These are phyloP conservation scores for Ophiostoma himal-ulmi DNA, from an alignment of 2,329 filamentous ascomycete species.

Conservation along the genomic window DNA sequence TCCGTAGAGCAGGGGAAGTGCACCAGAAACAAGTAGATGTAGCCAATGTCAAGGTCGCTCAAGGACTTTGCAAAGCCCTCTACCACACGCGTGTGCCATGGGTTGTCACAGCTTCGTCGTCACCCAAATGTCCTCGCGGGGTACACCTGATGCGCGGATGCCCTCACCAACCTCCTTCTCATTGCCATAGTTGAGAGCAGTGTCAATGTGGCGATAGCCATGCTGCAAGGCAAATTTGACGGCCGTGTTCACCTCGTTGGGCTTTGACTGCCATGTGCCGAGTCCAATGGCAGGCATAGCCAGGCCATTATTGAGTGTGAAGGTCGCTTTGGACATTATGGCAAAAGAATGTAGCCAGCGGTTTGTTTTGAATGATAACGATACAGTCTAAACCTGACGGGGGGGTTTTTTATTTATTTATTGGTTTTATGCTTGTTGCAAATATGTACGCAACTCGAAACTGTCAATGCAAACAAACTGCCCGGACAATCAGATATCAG, in stretches of 20 bases:
- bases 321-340: neutral
- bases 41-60: conserved; percentile 18
- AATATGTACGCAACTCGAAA: neutral
- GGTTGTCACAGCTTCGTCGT: conserved; percentile 26
- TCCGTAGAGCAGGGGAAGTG: conserved; percentile 21
- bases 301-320: neutral
- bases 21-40: conserved; percentile 24
- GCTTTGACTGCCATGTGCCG: neutral
- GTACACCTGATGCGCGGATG: conserved; percentile 22
- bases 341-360: neutral
- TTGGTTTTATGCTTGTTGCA: neutral
- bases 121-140: conserved; percentile 25
- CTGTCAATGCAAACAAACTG: neutral
- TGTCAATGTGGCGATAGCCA: conserved; percentile 26
- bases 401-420: neutral
- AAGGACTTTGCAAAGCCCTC: conserved; percentile 22
- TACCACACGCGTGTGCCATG: conserved; percentile 22
- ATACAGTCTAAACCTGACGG: too few species aligned
- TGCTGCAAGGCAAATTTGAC: conserved; percentile 21
- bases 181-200: conserved; percentile 24
- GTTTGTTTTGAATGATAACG: neutral
- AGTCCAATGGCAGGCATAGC: neutral
- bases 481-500: neutral
- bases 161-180: conserved; percentile 24
- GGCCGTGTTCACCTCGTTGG: conserved; percentile 9